Evolutionary conservation across 1,284 basidiomycete genomes (phyloP).

Genomic region (Trametes versicolor): DNA sequence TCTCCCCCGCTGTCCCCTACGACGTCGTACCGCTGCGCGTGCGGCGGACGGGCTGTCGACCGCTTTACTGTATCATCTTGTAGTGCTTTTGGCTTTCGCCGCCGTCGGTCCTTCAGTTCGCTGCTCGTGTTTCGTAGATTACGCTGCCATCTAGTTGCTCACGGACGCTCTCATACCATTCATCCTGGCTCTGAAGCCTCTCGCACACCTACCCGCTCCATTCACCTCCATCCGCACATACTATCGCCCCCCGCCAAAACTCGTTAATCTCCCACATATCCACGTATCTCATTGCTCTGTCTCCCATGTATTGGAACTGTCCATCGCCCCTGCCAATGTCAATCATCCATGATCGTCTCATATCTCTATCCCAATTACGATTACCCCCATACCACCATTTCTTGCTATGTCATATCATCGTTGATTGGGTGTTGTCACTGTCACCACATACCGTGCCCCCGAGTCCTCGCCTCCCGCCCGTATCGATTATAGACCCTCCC

Average conservation of each 20-base stretch:
- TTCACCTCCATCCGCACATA: slow-evolving; percentile 13
- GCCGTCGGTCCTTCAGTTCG: slow-evolving; percentile 26
- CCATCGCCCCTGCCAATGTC: slow-evolving; percentile 16
- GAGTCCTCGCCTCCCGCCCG: not conserved
- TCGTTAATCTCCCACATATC: slow-evolving; percentile 15
- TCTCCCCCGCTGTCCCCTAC: slow-evolving; percentile 2
- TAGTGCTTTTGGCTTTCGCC: slow-evolving; percentile 31
- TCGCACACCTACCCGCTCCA: not conserved
- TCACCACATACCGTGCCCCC: slow-evolving; percentile 22
- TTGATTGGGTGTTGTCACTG: slow-evolving; percentile 30
- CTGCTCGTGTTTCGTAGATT: slow-evolving; percentile 26
- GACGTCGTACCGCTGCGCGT: not conserved
- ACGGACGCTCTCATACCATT: slow-evolving; percentile 30
- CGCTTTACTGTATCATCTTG: slow-evolving; percentile 35
- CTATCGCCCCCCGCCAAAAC: slow-evolving; percentile 20
- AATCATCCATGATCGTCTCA: slow-evolving; percentile 8
- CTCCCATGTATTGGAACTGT: slow-evolving; percentile 33
- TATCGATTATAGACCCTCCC: slow-evolving; percentile 24
- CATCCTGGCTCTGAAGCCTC: slow-evolving; percentile 7
- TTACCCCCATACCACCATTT: slow-evolving; percentile 1
- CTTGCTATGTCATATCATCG: slow-evolving; percentile 30
- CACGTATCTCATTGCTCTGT: slow-evolving; percentile 28
- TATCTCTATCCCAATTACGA: not conserved
- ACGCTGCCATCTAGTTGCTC: slow-evolving; percentile 37
- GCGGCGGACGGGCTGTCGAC: slow-evolving; percentile 20